Evolutionary conservation across 441 rosid genomes (phyloP).

Genomic region (Jatropha podagrica): DNA sequence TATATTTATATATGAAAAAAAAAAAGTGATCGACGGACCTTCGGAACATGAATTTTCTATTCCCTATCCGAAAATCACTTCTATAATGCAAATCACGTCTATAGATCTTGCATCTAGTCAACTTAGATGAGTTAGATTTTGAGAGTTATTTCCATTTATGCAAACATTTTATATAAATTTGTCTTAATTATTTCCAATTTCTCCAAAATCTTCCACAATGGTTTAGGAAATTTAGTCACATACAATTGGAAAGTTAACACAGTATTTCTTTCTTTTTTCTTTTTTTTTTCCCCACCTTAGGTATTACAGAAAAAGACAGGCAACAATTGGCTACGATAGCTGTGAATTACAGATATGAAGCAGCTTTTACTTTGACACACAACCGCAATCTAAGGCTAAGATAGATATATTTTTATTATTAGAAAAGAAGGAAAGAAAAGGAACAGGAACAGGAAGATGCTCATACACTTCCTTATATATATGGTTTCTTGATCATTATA

Average conservation of each 20-base stretch:
- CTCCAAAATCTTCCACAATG: too few species aligned
- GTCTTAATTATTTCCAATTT: too few species aligned
- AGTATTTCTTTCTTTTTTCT: not conserved
- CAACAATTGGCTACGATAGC: not conserved
- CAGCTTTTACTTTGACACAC: not conserved
- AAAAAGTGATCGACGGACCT: too few species aligned
- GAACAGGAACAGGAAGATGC: not conserved
- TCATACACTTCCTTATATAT: not conserved
- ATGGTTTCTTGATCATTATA: not conserved
- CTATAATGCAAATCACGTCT: too few species aligned
- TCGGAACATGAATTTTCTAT: too few species aligned
- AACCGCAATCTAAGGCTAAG: not conserved
- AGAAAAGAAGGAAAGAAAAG: not conserved
- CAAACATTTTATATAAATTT: too few species aligned
- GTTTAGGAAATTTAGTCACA: too few species aligned
- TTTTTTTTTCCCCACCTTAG: not conserved
- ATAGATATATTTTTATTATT: not conserved
- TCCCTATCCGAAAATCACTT: too few species aligned
- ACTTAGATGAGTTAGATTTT: too few species aligned
- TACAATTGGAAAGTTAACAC: not conserved
- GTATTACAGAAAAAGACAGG: not conserved
- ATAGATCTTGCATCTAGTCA: too few species aligned
- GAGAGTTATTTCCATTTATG: too few species aligned
- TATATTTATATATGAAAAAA: too few species aligned
- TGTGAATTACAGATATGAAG: not conserved